Evolutionary conservation across 768 basidiomycete species (phyloP), one percentile per base, ranked within the genome.

Genomic region (Leccinum aurantiacum): DNA sequence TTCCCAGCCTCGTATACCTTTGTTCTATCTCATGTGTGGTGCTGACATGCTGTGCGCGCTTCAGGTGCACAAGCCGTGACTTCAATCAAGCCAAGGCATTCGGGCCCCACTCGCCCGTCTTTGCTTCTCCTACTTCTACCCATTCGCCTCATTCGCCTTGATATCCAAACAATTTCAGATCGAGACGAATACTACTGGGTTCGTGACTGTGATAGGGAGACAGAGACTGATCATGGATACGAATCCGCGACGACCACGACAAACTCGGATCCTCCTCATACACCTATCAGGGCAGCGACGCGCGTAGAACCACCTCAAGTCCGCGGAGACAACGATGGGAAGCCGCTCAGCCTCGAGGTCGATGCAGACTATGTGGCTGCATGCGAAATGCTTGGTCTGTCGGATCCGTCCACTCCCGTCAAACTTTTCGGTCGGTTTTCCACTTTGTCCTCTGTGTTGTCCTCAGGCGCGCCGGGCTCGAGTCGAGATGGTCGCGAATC

Each of bases 161-260:
- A 6, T 64, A 53, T 27, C 47, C 25, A 13, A 24, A 33, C 61
- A 55, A 19, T 27, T 24, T 33, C 59, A 27, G 58, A 33, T 50
- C 57, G 24, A 33, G 59, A 59, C 50, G 61, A 52, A 53, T 48
- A 54, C 22, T 33, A 53, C 13, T 10, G 17, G n/a, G 59, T 51
- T n/a, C 62, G 24, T n/a, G 63, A 68, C 19, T 27, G 33, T 24
- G 69, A 71, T 3, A 66, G 59, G 52, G 69, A 71, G 31, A 58
- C 59, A 0, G 64, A 69, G 60, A 68, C 57, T 1, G 69, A 69
- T 41, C 65, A 69, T 38, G 69, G 60, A 22, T 71, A 71, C 10
- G 69, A 70, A 37, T 70, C 69, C 5, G 59, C 67, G 9, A 69
- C 69, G 19, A 71, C 69, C 1, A 71, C 63, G 3, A 70, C 69